Base-by-base conservation (phyloP, 1,284 basidiomycete species). In the Rhodotorula sp. region DNA sequence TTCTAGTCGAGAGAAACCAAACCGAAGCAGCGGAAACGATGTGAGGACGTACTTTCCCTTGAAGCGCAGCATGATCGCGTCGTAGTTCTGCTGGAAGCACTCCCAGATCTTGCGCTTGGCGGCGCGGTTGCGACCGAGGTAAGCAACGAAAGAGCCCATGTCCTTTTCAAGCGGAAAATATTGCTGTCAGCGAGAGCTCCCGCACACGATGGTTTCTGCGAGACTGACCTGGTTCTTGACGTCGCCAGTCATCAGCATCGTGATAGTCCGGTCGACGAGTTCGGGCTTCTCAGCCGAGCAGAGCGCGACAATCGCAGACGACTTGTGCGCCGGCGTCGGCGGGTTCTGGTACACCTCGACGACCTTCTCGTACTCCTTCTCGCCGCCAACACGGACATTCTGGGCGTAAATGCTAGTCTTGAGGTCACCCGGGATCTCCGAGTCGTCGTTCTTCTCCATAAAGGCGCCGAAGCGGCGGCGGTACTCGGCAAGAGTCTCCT, bases 371-470 rank as follows among this genome's bases (percentile, higher is more conserved):
- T 71, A 72, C 26, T 67, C 71, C 22, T 15, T 30, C 42, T 42
- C 59, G 17, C 60, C 45, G 22, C 62, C 69, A 45, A 67, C 59
- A 55, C 46, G 54, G 30, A 66, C 54, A 4, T 46, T 42, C 18
- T 51, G 26, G 7, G 49, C 56, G 46, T 69, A 54, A 22, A 71
- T 84, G 70, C 91, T 83, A 61, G 95, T 83, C 33, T 85, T 87
- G 73, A 97, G 84, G 12, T 89, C 87, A 72, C 88, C 88, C 75
- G 91, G 91, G 48, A 92, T 54, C 26, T 29, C 85, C 72, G 89
- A 85, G 63, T 86, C 83, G 77, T 91, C 86, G 3, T 92, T 91
- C 42, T 92, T 90, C 78, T 89, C 88, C 48, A 91, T 87, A 46
- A 96, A 85, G 0, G 89, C 44, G 4, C 33, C 88, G 77, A 91